Conservation (phyloP, 495 filamentous ascomycete species). For the Penicillium samsonianum region DNA sequence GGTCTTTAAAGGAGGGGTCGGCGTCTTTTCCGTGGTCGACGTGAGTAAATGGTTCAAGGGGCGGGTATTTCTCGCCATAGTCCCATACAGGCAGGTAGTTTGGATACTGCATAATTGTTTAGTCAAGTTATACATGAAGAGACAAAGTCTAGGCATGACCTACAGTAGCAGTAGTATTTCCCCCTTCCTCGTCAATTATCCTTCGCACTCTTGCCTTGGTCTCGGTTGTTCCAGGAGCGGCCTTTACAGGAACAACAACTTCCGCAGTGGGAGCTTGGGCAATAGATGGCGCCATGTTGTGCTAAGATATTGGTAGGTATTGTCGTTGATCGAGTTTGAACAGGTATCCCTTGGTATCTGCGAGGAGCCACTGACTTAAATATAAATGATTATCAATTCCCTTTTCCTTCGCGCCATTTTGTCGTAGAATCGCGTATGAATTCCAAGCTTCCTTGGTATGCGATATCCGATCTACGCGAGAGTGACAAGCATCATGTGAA, state of each 20-base stretch:
- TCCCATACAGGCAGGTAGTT: slow-evolving; percentile 31
- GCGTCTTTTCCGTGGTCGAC: slow-evolving; percentile 73
- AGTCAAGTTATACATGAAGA: neutral
- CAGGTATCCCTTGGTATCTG: neutral
- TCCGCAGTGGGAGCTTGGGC: slow-evolving; percentile 12
- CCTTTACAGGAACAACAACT: slow-evolving; percentile 26
- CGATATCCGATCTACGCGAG: slow-evolving; percentile 1
- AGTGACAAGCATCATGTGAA: neutral
- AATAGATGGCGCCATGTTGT: slow-evolving; percentile 30
- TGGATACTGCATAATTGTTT: slow-evolving; percentile 20
- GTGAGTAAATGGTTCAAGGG: slow-evolving; percentile 69
- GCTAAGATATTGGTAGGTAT: neutral
- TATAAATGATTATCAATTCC: neutral
- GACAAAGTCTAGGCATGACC: neutral
- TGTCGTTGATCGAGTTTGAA: neutral
- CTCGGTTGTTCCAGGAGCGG: neutral
- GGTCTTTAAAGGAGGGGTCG: slow-evolving; percentile 65
- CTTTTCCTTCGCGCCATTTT: neutral
- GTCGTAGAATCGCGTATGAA: neutral
- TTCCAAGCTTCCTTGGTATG: neutral
- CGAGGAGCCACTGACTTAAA: neutral
- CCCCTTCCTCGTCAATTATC: slow-evolving; percentile 30
- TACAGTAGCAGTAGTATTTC: slow-evolving; percentile 30
- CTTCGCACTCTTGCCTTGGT: slow-evolving; percentile 22
- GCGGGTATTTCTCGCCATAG: slow-evolving; percentile 49